Percentiles rank a stretch among this genome's conserved stretches.
Conservation (phyloP, 495 filamentous ascomycete genomes). For the Melanomma pulvis-pyrius region DNA sequence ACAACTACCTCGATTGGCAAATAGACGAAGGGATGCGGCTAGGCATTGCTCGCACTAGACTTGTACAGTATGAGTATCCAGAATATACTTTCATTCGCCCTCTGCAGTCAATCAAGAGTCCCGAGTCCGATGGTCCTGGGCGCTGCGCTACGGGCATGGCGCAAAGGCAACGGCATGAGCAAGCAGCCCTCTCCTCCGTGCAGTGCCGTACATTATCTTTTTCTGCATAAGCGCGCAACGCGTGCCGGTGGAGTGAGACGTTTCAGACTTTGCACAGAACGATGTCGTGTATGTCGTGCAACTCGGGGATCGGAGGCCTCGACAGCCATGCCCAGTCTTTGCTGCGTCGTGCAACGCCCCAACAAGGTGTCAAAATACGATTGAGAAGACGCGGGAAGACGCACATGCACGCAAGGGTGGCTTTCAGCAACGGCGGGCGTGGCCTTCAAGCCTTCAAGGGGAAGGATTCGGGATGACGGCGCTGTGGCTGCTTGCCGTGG, state of each 20-base stretch:
- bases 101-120: not conserved
- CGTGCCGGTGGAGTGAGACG: not conserved
- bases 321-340: not conserved
- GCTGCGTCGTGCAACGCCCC: not conserved
- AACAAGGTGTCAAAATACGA: not conserved
- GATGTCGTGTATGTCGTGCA: not conserved
- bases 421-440: not conserved
- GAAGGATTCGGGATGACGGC: not conserved
- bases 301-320: not conserved
- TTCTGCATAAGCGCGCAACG: conserved; percentile 15
- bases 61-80: not conserved
- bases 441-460: not conserved
- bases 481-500: no score
- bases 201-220: not conserved
- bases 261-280: not conserved
- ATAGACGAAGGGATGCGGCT: no score
- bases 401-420: not conserved
- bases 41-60: no score
- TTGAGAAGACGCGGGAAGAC: conserved; percentile 9
- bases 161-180: not conserved
- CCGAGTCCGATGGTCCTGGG: not conserved
- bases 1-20: not conserved
- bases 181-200: not conserved
- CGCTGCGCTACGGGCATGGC: not conserved
- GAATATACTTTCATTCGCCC: not conserved